Base-by-base conservation (phyloP, 495 filamentous ascomycete species). In the Penicillium riverlandense region DNA sequence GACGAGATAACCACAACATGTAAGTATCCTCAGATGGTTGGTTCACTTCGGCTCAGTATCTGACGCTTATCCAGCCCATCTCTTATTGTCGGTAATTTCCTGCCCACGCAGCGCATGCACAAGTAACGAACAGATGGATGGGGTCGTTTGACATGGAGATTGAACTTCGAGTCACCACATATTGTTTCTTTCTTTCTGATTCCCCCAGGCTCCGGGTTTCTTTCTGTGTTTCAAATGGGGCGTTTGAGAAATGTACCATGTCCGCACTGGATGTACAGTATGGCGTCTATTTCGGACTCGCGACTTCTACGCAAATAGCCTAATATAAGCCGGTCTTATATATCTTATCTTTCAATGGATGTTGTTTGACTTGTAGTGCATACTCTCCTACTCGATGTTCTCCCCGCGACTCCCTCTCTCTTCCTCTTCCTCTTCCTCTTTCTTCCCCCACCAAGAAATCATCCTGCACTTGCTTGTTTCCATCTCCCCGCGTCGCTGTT, bases 1-100 rank as follows among this genome's bases (percentile, higher is more conserved):
- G 86, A 51, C 80, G 90, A 60, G 92, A 99, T 67, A 85, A 84
- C 45, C 86, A 97, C 62, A 91, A 96, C 60, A 94, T 99, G 92
- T 96, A 72, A 77, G 88, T 78, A 14, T 37, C 22, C 49, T 7
- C 29, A 32, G 13, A n/a, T 8, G 15, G 11, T n/a, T 11, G 6
- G 44, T 11, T 29, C 9, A 11, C 31, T 16, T 16, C 9, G 37
- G 11, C 11, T 32, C 33, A 32, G 28, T 31, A 38, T 35, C 31
- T 59, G 43, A 50, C 50, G 54, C 32, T 30, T 33, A 4, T 48
- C 28, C 52, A 97, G 92, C 50, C 92, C 92, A 43, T 85, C 88
- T 37, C 75, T 96, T 38, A 98, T 98, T 54, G 84, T 98, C 33
- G 92, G 92, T 40, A 98, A 98, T 58, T 98, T 98, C 66, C 70